Percentiles rank a stretch among this genome's conserved stretches.
Evolutionary conservation across 2,329 filamentous ascomycete genomes (phyloP).

Genomic region (Microascus cirrosus): DNA sequence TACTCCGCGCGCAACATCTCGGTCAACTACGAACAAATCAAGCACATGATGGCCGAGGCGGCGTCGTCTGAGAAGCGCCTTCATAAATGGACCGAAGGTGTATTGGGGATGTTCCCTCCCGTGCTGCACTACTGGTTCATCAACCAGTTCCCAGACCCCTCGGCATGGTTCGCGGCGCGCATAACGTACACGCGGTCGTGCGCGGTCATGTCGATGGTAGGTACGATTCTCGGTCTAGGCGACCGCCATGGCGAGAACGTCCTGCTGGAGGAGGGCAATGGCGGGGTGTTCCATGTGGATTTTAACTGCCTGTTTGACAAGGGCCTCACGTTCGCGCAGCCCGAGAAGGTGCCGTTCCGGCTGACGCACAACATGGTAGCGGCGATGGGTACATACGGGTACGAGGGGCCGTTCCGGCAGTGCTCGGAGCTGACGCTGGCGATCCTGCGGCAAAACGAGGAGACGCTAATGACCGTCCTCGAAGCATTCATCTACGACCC

Average conservation of each 20-base stretch:
- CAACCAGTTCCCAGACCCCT: conserved; percentile 86
- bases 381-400: conserved; percentile 89
- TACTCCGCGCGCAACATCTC: conserved; percentile 65
- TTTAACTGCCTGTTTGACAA: conserved; percentile 99
- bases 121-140: conserved; percentile 93
- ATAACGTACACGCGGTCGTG: conserved; percentile 85
- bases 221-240: conserved; percentile 84
- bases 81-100: conserved; percentile 57
- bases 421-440: conserved; percentile 81
- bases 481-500: conserved; percentile 97
- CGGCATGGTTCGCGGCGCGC: conserved; percentile 81
- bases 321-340: conserved; percentile 86
- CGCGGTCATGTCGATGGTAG: conserved; percentile 99
- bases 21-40: conserved; percentile 59
- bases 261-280: conserved; percentile 83
- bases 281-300: conserved; percentile 92
- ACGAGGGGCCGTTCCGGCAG: conserved; percentile 85
- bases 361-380: conserved; percentile 98
- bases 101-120: conserved; percentile 60
- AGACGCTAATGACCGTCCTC: conserved; percentile 92
- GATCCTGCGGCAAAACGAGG: conserved; percentile 80
- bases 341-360: conserved; percentile 89
- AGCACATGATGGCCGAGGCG: conserved; percentile 52
- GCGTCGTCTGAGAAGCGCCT: conserved; percentile 46
- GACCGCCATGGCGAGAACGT: conserved; percentile 98